Conservation (phyloP, 1,139 yeast genomes). For the Meyerozyma athensensis region DNA sequence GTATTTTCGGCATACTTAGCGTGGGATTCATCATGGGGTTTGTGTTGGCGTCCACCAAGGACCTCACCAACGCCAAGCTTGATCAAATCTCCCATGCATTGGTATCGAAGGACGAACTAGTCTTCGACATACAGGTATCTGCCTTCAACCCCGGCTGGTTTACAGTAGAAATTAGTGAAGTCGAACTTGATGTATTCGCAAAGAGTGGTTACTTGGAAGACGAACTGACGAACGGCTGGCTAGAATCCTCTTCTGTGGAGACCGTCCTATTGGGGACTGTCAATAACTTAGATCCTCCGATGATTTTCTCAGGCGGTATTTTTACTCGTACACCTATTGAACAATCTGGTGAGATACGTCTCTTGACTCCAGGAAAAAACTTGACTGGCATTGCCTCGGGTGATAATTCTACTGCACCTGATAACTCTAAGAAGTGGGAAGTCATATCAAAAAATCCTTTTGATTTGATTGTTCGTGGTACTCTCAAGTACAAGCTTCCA, state of each 20-base stretch:
- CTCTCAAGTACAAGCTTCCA: constrained; percentile 71
- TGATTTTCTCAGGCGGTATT: constrained; percentile 74
- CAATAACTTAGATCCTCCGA: constrained; percentile 61
- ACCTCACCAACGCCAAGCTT: constrained; percentile 63
- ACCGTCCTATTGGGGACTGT: constrained; percentile 79
- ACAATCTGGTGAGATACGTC: constrained; percentile 66
- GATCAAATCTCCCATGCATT: constrained; percentile 62
- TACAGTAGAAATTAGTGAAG: constrained; percentile 57
- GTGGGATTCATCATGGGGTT: constrained; percentile 82
- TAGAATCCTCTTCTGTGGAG: constrained; percentile 30
- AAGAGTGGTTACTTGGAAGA: constrained; percentile 53
- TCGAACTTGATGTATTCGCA: constrained; percentile 85
- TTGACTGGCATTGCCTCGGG: constrained; percentile 33
- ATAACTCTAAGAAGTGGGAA: constrained; percentile 65
- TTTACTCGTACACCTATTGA: constrained; percentile 54
- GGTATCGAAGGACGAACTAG: constrained; percentile 79
- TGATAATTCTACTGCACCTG: constrained; percentile 22
- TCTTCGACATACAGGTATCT: constrained; percentile 71
- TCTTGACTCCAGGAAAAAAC: constrained; percentile 71
- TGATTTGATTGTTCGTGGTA: constrained; percentile 81
- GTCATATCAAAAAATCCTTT: constrained; percentile 75
- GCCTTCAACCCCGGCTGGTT: constrained; percentile 88
- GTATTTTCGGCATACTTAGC: constrained; percentile 51
- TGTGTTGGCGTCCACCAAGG: constrained; percentile 81
- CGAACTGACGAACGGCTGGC: constrained; percentile 5